phyloP scores from a whole-genome alignment of 106 monocot species.

The Platanthera zijinensis region DNA sequence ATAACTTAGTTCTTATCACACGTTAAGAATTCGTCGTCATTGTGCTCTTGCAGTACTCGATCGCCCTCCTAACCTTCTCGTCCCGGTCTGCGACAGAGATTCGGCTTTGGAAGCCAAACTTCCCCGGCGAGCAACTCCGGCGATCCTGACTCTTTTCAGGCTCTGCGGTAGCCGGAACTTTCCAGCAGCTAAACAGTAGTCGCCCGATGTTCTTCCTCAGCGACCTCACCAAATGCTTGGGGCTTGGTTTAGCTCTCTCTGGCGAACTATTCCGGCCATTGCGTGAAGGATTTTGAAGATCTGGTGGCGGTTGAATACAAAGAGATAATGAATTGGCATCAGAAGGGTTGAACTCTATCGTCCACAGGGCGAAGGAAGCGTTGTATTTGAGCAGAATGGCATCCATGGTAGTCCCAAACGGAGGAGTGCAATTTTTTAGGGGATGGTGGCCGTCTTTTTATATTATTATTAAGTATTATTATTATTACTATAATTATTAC shows the following conservation, averaged over 20 bases:
- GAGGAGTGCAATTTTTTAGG: too few species aligned
- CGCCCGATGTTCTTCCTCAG: background rate
- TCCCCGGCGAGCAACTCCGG: too few species aligned
- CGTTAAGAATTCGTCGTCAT: background rate
- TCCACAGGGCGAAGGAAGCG: background rate
- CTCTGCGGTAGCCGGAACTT: too few species aligned
- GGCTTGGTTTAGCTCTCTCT: background rate
- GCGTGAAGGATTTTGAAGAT: background rate
- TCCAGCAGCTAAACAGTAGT: background rate
- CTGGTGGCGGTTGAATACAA: background rate
- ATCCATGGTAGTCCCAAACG: background rate
- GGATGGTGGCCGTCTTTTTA: too few species aligned
- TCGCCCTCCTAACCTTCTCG: slow-evolving; percentile 7
- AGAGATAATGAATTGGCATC: background rate
- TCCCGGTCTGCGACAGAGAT: slow-evolving; percentile 6
- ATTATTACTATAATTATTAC: background rate
- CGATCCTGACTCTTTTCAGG: background rate
- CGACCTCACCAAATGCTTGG: background rate
- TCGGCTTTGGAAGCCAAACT: slow-evolving; percentile 3
- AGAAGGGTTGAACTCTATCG: background rate
- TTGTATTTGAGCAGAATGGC: background rate
- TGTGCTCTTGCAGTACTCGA: background rate
- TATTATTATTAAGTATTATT: too few species aligned
- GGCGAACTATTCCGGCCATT: background rate
- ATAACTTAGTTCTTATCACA: background rate